These are phyloP conservation scores for Podospora sp. DNA, from an alignment of 495 filamentous ascomycete species.

Conservation along the genomic window DNA sequence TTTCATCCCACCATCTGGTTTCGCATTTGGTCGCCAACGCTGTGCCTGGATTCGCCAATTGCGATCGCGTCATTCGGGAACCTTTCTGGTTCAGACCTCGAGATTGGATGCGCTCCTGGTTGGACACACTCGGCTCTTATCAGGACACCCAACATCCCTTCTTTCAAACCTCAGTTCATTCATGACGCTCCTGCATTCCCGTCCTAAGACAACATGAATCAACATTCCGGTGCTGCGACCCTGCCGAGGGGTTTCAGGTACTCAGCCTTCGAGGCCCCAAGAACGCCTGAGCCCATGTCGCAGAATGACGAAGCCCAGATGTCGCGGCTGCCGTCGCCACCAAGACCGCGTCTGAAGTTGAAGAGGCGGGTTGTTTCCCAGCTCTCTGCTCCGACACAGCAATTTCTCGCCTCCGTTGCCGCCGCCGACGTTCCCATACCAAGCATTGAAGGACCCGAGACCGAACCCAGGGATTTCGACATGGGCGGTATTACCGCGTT, in stretches of 20 bases:
- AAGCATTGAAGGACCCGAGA: conserved; percentile 51
- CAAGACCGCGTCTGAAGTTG: conserved; percentile 48
- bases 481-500: conserved; percentile 35
- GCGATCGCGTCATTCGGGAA: not conserved
- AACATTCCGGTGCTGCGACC: conserved; percentile 46
- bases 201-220: conserved; percentile 41
- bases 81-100: conserved; percentile 3
- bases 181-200: conserved; percentile 35
- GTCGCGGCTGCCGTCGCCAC: conserved; percentile 45
- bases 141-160: conserved; percentile 11
- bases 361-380: conserved; percentile 51
- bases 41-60: conserved; percentile 8
- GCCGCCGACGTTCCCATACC: conserved; percentile 59
- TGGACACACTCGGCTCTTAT: conserved; percentile 21
- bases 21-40: not conserved
- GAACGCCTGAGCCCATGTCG: conserved; percentile 48
- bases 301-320: conserved; percentile 37
- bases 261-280: conserved; percentile 40
- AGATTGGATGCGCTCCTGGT: conserved; percentile 7
- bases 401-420: conserved; percentile 59
- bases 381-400: conserved; percentile 54
- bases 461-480: conserved; percentile 37
- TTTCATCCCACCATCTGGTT: not conserved
- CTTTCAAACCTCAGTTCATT: conserved; percentile 23
- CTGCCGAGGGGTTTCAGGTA: conserved; percentile 46